These are phyloP conservation scores for Sophora flavescens DNA, from an alignment of 306 rosid genomes.

Conservation along the genomic window DNA sequence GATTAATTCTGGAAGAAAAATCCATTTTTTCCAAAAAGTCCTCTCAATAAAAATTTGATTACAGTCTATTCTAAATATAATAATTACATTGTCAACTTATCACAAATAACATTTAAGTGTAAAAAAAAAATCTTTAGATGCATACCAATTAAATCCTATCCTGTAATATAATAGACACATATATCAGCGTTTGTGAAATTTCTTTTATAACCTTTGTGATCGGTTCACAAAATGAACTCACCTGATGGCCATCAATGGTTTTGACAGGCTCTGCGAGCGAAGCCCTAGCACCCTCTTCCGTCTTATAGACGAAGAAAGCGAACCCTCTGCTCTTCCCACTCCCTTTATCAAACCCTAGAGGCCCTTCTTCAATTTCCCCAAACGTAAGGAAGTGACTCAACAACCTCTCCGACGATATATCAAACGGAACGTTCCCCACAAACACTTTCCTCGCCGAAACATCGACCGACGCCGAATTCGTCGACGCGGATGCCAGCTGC, in stretches of 20 bases:
- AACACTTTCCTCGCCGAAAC: slow-evolving; percentile 71
- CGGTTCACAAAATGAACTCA: neutral
- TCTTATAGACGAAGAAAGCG: slow-evolving; percentile 84
- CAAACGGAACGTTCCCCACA: slow-evolving; percentile 88
- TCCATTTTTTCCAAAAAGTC: too few relatives aligned
- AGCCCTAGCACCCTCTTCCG: slow-evolving; percentile 79
- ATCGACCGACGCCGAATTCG: slow-evolving; percentile 29
- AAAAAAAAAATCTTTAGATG: too few relatives aligned
- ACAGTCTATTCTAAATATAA: too few relatives aligned
- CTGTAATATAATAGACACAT: too few relatives aligned
- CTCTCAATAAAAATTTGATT: too few relatives aligned
- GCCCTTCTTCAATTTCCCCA: slow-evolving; percentile 96
- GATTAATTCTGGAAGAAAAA: neutral
- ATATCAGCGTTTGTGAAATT: too few relatives aligned
- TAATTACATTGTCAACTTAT: too few relatives aligned
- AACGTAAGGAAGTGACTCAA: slow-evolving; percentile 64
- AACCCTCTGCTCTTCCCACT: slow-evolving; percentile 85
- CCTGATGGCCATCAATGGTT: slow-evolving; percentile 67
- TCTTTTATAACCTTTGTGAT: too few relatives aligned
- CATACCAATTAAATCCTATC: too few relatives aligned
- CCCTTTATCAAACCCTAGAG: slow-evolving; percentile 88
- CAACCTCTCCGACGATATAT: slow-evolving; percentile 73
- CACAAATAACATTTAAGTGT: too few relatives aligned
- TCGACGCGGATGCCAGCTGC: slow-evolving; percentile 76
- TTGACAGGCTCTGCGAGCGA: slow-evolving; percentile 75